phyloP scores from a whole-genome alignment of 768 basidiomycete genomes.

The Asterophora lycoperdoides region DNA sequence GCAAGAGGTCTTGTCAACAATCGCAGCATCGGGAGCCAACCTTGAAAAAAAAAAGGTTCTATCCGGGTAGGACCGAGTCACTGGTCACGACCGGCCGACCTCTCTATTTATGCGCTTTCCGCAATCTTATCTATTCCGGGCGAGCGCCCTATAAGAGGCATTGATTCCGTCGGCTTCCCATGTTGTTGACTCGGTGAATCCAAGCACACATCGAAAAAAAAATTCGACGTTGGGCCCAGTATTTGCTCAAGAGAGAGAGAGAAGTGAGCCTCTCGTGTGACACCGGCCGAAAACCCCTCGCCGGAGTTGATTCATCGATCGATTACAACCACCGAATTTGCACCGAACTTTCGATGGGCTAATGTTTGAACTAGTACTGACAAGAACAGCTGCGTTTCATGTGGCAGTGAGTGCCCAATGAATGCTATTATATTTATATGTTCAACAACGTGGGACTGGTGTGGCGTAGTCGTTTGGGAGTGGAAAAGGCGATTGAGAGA shows the following conservation, averaged over 20 bases:
- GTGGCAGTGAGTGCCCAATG: too few species aligned
- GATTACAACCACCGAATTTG: neutral
- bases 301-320: conserved; percentile 4
- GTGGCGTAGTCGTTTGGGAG: too few species aligned
- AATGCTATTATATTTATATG: too few species aligned
- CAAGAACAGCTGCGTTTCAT: too few species aligned
- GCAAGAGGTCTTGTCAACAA: conserved; percentile 32
- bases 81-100: conserved; percentile 20
- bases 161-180: neutral
- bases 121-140: neutral
- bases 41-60: conserved; percentile 17
- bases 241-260: neutral
- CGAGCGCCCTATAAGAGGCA: neutral
- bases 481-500: too few species aligned
- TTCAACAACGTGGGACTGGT: too few species aligned
- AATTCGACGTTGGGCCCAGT: neutral
- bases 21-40: conserved; percentile 33
- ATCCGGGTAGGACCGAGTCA: conserved; percentile 19
- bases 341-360: too few species aligned
- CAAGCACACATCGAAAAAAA: neutral
- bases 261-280: too few species aligned
- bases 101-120: neutral
- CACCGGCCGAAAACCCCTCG: neutral
- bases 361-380: too few species aligned
- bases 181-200: neutral